These are phyloP conservation scores for Ceriops tagal DNA, from an alignment of 345 rosid genomes.

Conservation along the genomic window DNA sequence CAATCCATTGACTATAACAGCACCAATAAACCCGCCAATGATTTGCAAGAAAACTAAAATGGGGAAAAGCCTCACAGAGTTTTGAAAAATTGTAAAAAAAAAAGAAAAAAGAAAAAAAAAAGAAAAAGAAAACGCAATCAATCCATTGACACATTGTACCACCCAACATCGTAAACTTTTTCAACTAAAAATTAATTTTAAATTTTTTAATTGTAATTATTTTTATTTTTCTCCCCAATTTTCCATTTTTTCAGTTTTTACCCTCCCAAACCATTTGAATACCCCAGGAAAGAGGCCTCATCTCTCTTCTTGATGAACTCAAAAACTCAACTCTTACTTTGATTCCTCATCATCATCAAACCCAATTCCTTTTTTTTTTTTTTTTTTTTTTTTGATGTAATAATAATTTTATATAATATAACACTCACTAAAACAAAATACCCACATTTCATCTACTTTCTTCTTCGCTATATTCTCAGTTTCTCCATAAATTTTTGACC, in stretches of 20 bases:
- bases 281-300: conserved; percentile 65
- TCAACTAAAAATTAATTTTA: conserved; percentile 8
- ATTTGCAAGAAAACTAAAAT: conserved; percentile 25
- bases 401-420: not conserved
- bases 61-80: not conserved
- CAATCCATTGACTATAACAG: conserved; percentile 38
- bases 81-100: not conserved
- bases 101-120: too few species aligned
- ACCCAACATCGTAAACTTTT: conserved; percentile 5
- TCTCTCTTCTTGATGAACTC: conserved; percentile 60
- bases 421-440: not conserved
- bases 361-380: conserved; percentile 42
- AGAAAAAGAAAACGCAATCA: too few species aligned
- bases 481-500: conserved; percentile 13
- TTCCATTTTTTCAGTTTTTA: conserved; percentile 17
- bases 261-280: conserved; percentile 89
- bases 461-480: conserved; percentile 5
- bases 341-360: conserved; percentile 49
- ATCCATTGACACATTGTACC: conserved; percentile 1
- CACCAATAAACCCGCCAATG: conserved; percentile 40
- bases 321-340: conserved; percentile 31
- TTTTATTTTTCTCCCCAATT: conserved; percentile 3
- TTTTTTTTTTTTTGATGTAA: not conserved
- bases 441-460: conserved; percentile 28
- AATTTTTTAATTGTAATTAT: not conserved